Evolutionary conservation across 2,329 filamentous ascomycete species (phyloP).

Genomic region (Calonectria pauciramosa): DNA sequence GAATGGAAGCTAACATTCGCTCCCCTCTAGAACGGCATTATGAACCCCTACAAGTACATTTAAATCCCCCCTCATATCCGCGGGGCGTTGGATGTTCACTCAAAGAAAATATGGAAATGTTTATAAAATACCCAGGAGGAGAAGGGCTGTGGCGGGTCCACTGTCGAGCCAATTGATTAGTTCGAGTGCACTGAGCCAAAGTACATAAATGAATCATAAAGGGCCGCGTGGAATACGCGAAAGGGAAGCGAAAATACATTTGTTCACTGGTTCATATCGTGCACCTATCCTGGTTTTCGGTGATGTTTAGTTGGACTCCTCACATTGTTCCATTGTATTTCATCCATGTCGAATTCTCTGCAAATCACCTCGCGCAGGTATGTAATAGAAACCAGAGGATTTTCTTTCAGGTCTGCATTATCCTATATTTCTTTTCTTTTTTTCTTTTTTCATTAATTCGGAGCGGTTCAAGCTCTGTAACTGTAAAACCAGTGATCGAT

Average conservation of each 20-base stretch:
- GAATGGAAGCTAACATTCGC: constrained; percentile 21
- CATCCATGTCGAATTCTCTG: background rate
- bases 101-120: constrained; percentile 4
- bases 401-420: background rate
- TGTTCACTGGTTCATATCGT: background rate
- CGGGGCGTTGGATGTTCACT: background rate
- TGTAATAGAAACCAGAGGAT: background rate
- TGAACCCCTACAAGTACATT: constrained; percentile 99
- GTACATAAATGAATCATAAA: constrained; percentile 1
- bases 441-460: background rate
- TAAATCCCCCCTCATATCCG: constrained; percentile 47
- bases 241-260: constrained; percentile 14
- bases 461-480: background rate
- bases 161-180: background rate
- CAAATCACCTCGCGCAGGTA: background rate
- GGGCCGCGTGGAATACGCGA: background rate
- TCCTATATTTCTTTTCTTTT: background rate
- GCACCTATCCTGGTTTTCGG: too few species aligned
- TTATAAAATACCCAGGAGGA: constrained; percentile 13
- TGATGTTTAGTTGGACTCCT: background rate
- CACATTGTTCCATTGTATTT: background rate
- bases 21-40: constrained; percentile 85
- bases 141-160: background rate
- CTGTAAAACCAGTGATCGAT: background rate
- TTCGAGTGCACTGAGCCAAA: background rate